Base-by-base conservation (phyloP, 2,329 filamentous ascomycete species). In the Pseudogymnoascus sp. region DNA sequence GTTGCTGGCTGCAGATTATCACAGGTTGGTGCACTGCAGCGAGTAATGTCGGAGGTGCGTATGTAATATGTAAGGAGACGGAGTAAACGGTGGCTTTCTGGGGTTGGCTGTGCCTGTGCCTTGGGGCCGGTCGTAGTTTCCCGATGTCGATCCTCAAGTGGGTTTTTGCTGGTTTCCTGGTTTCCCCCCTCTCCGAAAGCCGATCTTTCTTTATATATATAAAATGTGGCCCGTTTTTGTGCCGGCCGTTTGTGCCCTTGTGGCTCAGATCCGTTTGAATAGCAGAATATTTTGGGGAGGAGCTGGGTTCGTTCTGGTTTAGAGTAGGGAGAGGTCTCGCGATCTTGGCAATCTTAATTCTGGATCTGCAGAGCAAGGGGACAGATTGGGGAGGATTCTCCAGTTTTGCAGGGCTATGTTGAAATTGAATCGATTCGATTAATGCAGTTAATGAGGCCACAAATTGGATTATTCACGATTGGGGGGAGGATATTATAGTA, bases 381-480 rank as follows among this genome's bases (percentile, higher is more conserved):
- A 54, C 25, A 16, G 47, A 54, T 54, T 54, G 47, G 47, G 47
- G 28, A 25, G 9, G 28, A 14, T 58, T 37, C 57, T 41, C 57
- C 57, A 37, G 33, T 58, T 58, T 41, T 58, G 57, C 57, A 58
- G 57, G 57, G 57, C 57, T 58, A 30, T 25, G 22, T 58, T 38
- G 25, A 30, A 50, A 30, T 54, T 30, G 47, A 33, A 33, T 54
- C 47, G 16, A 14, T 20, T 50, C 41, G 41, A 28, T 18, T 54
- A 54, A 54, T 54, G 28, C 47, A 33, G 47, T 54, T 25, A 33
- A 54, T 54, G 28, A 54, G 28, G n/a, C 47, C 28, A 33, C 47
- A 12, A 16, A 18, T 54, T 25, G 5, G 4, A 54, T 54, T 54
- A 54, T 54, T 54, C 47, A 54, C 25, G 12, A 25, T 25, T 4